These are phyloP conservation scores for Bjerkandera adusta DNA, from an alignment of 1,284 basidiomycete species.

Conservation along the genomic window DNA sequence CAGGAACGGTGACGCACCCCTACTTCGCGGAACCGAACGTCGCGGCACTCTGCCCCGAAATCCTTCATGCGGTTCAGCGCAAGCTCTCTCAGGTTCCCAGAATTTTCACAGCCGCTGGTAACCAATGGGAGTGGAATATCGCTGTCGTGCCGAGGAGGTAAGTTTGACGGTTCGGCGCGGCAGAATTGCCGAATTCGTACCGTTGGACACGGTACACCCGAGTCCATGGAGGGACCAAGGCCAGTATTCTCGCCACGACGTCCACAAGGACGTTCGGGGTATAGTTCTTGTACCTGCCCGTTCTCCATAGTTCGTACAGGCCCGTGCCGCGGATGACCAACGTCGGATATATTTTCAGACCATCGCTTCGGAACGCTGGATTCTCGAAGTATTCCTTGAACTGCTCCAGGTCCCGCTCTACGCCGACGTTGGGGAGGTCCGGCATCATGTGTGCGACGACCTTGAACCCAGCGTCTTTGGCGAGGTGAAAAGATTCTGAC, in stretches of 20 bases:
- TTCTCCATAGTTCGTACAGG: constrained; percentile 95
- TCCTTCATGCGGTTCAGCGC: constrained; percentile 98
- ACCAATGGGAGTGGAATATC: constrained; percentile 97
- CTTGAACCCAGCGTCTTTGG: constrained; percentile 99
- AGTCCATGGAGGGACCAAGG: constrained; percentile 98
- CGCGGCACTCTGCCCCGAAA: constrained; percentile 96
- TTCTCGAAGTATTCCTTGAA: constrained; percentile 99
- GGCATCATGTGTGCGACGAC: constrained; percentile 99
- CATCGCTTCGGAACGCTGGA: constrained; percentile 95
- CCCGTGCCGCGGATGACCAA: constrained; percentile 98
- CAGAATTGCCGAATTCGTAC: constrained; percentile 38
- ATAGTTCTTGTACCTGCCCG: constrained; percentile 98
- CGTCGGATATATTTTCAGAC: constrained; percentile 98
- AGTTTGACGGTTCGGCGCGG: constrained; percentile 9
- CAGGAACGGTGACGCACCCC: constrained; percentile 60
- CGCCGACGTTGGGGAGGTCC: constrained; percentile 94
- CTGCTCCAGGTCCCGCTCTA: constrained; percentile 97
- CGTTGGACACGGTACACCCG: constrained; percentile 97
- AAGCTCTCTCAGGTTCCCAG: constrained; percentile 94
- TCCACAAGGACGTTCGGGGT: constrained; percentile 98
- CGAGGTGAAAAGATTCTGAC: constrained; percentile 95
- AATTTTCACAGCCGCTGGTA: constrained; percentile 96
- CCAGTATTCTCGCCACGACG: constrained; percentile 94
- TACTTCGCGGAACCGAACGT: constrained; percentile 97
- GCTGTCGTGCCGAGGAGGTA: constrained; percentile 39